A percentile compares a stretch with the other conserved stretches of the same genome.
These are phyloP conservation scores for Parachaetomium inaequale DNA, from an alignment of 495 filamentous ascomycete genomes.

Conservation along the genomic window DNA sequence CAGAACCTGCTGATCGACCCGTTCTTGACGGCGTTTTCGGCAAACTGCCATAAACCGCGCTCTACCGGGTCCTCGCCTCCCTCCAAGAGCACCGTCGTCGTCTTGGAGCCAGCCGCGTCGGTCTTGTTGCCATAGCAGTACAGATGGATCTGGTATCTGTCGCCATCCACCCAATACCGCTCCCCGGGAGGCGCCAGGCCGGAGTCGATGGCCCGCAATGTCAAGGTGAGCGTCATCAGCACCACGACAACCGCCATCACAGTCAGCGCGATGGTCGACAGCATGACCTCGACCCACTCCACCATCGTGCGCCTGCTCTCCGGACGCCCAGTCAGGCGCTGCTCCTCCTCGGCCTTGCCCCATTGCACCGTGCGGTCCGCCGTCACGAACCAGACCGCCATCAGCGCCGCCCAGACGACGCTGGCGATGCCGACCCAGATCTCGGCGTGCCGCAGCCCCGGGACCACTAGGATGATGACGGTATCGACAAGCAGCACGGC, in stretches of 20 bases:
- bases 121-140: slow-evolving; percentile 71
- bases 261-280: slow-evolving; percentile 65
- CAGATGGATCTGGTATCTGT: slow-evolving; percentile 81
- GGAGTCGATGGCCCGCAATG: slow-evolving; percentile 71
- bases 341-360: slow-evolving; percentile 89
- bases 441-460: slow-evolving; percentile 73
- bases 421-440: slow-evolving; percentile 84
- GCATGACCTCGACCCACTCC: slow-evolving; percentile 81
- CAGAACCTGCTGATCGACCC: slow-evolving; percentile 83
- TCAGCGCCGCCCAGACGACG: slow-evolving; percentile 63
- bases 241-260: slow-evolving; percentile 61
- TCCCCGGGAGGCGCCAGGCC: slow-evolving; percentile 66
- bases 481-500: slow-evolving; percentile 74
- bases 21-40: slow-evolving; percentile 60
- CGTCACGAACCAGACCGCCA: slow-evolving; percentile 41
- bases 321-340: slow-evolving; percentile 82
- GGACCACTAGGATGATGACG: slow-evolving; percentile 71
- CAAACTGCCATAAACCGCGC: slow-evolving; percentile 67
- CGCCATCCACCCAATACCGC: slow-evolving; percentile 70
- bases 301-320: slow-evolving; percentile 76
- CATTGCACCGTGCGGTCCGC: slow-evolving; percentile 69
- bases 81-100: slow-evolving; percentile 76
- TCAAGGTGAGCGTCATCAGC: slow-evolving; percentile 73
- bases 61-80: slow-evolving; percentile 77
- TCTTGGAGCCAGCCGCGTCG: slow-evolving; percentile 44